phyloP scores from a whole-genome alignment of 2,329 filamentous ascomycete genomes.

The Curvularia spicifera region DNA sequence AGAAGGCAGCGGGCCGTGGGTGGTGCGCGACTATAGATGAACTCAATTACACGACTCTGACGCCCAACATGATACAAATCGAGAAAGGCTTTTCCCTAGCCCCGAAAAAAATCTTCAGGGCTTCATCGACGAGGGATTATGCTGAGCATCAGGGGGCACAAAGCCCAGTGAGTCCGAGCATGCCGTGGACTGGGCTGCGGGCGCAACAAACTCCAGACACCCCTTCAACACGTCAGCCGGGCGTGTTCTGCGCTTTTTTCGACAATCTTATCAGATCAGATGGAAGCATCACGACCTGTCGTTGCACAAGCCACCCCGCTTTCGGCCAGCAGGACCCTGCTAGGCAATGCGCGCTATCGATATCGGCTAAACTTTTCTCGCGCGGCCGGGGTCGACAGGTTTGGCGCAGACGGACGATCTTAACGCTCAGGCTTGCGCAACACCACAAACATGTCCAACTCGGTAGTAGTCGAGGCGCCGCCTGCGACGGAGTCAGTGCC shows the following conservation, averaged over 20 bases:
- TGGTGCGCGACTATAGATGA: constrained; percentile 30
- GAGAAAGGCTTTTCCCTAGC: constrained; percentile 38
- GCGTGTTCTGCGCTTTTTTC: background rate
- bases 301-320: constrained; percentile 15
- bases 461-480: constrained; percentile 51
- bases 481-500: constrained; percentile 46
- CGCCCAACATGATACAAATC: constrained; percentile 31
- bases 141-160: constrained; percentile 28
- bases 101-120: constrained; percentile 29
- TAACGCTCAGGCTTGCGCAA: constrained; percentile 16
- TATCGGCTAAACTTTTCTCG: constrained; percentile 38
- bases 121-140: constrained; percentile 19
- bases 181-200: constrained; percentile 19
- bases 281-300: constrained; percentile 21
- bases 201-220: constrained; percentile 24
- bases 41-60: constrained; percentile 35
- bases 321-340: constrained; percentile 11
- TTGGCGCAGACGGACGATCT: constrained; percentile 13
- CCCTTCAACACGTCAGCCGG: constrained; percentile 9
- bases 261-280: constrained; percentile 40
- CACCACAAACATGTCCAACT: constrained; percentile 39
- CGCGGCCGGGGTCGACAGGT: constrained; percentile 25
- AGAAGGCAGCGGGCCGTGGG: constrained; percentile 28
- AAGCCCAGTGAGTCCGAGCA: constrained; percentile 19
- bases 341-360: constrained; percentile 23